A percentile compares a stretch with the other conserved stretches of the same genome.
Conservation (phyloP, 2,329 filamentous ascomycete species). For the Colletotrichum sp. region DNA sequence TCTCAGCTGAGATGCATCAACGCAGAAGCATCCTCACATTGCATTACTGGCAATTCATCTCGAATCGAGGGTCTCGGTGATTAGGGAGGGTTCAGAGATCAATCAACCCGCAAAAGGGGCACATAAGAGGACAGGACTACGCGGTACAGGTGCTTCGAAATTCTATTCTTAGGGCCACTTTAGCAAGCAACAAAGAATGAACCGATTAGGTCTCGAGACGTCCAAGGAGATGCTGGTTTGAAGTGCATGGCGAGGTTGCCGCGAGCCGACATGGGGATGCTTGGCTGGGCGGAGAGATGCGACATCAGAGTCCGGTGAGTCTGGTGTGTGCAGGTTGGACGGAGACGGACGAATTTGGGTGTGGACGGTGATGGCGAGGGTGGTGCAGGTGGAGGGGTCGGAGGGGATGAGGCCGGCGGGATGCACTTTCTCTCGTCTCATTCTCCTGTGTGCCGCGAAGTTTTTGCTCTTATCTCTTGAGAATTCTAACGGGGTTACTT, state of each 20-base stretch:
- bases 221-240: background rate
- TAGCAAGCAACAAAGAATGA: background rate
- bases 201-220: background rate
- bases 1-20: background rate
- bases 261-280: constrained; percentile 8
- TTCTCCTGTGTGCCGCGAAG: background rate
- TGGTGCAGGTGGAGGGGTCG: background rate
- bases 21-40: background rate
- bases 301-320: background rate
- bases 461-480: background rate
- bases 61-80: background rate
- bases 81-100: background rate
- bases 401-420: background rate
- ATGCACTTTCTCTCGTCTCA: background rate
- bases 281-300: background rate
- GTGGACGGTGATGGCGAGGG: background rate
- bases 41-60: background rate
- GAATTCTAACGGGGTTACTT: background rate
- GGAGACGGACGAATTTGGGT: background rate
- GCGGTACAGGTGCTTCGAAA: background rate
- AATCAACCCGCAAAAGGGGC: background rate
- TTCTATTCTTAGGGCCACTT: background rate
- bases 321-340: background rate
- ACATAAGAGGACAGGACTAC: background rate
- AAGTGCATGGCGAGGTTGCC: background rate